Evolutionary conservation across 2,329 filamentous ascomycete species (phyloP).

Genomic region (Claviceps cyperi): DNA sequence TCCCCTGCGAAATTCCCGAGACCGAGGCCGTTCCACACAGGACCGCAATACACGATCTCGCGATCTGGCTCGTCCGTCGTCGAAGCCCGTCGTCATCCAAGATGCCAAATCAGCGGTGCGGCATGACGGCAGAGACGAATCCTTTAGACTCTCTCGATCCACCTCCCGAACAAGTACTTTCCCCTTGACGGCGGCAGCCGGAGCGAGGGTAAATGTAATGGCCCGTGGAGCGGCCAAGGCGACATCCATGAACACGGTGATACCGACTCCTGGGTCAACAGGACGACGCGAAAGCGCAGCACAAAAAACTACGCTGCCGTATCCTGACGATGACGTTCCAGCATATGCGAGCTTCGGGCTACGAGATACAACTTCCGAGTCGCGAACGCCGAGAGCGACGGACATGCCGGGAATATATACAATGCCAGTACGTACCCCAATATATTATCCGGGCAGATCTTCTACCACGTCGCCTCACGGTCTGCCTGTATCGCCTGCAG

Average conservation of each 20-base stretch:
- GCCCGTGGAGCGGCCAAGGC: background rate
- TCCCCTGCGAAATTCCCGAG: slow-evolving; percentile 11
- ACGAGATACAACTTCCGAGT: slow-evolving; percentile 3
- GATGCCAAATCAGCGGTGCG: slow-evolving; percentile 14
- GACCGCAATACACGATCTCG: slow-evolving; percentile 20
- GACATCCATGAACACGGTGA: background rate
- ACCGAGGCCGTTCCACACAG: slow-evolving; percentile 24
- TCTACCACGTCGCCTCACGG: background rate
- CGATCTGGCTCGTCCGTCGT: slow-evolving; percentile 15
- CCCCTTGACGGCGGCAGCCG: slow-evolving; percentile 16
- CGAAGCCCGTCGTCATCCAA: slow-evolving; percentile 22
- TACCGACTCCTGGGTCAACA: slow-evolving; percentile 12
- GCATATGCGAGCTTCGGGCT: slow-evolving; percentile 11
- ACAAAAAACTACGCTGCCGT: slow-evolving; percentile 18
- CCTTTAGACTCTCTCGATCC: slow-evolving; percentile 13
- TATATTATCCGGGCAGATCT: background rate
- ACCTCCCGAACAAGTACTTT: slow-evolving; percentile 22
- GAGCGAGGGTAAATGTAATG: slow-evolving; percentile 6
- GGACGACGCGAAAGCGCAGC: slow-evolving; percentile 7
- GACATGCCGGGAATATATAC: slow-evolving; percentile 8
- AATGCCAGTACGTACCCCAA: slow-evolving; percentile 10
- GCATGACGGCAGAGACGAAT: slow-evolving; percentile 11
- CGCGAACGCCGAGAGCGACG: slow-evolving; percentile 1
- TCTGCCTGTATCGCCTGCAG: slow-evolving; percentile 2
- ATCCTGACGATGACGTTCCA: slow-evolving; percentile 23